Evolutionary conservation across 768 basidiomycete species (phyloP), one percentile per base, ranked within the genome.

Genomic region (Lentinula sp.): DNA sequence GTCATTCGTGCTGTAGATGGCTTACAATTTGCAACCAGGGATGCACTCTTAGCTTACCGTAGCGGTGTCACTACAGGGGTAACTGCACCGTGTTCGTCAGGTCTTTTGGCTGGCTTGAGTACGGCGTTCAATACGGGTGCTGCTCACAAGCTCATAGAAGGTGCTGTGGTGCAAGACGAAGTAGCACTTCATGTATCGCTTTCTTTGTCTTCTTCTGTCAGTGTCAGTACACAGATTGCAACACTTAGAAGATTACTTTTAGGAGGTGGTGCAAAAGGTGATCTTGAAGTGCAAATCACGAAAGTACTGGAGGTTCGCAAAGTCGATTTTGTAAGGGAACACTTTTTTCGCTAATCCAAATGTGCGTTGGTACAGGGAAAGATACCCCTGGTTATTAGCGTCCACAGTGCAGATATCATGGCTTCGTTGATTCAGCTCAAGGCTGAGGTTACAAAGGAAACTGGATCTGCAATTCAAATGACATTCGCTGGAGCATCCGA

Each of bases 201-300:
- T 53, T 68, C 72, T 0, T 75, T 79, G 66, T 74, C 72, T 13
- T 72, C 70, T 3, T 69, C 65, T 2, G 74, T 79, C 1, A 87
- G 87, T 60, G 77, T 87, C 49, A 87, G 87, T 68, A 87, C 88
- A 3, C 85, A 89, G 64, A 85, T 91, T 56, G 85, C 81, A 3
- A 76, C 80, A 12, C 74, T 91, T 37, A 76, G 88, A 3, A 68
- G 28, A 28, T 28, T 72, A 13, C 67, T 90, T 16, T 76, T 91
- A 15, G 66, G 76, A 8, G 55, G 43, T 4, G 75, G 74, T 9
- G 66, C 74, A 18, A 63, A 75, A 61, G 75, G 76, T 7, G 79
- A 80, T 33, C 63, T 81, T 10, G 79, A 71, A 1, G 62, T 70
- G 23, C 69, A 69, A 43, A 80, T 87, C 66, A 67, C 73, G 57